Conservation (phyloP, 1,284 basidiomycete genomes). For the Ceratobasidium sp. region DNA sequence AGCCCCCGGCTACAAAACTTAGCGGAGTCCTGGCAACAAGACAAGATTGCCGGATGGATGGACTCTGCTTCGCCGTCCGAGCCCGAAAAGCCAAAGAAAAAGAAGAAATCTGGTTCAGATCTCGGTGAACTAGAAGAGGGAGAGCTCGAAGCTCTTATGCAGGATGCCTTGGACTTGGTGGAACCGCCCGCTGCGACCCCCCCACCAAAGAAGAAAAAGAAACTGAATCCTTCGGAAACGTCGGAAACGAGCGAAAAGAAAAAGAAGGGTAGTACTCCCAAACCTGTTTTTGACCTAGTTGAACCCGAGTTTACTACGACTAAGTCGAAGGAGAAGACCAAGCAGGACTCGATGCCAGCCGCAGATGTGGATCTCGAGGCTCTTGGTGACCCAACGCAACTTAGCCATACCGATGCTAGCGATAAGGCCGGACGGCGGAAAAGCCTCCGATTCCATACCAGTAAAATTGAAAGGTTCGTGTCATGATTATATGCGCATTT, state of each 20-base stretch:
- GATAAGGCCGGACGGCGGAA: constrained; percentile 82
- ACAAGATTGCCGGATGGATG: constrained; percentile 45
- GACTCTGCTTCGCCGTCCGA: background rate
- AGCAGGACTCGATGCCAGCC: constrained; percentile 46
- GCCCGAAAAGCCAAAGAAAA: constrained; percentile 47
- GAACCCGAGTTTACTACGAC: constrained; percentile 62
- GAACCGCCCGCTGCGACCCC: constrained; percentile 42
- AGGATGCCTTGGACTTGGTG: constrained; percentile 44
- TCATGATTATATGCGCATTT: background rate
- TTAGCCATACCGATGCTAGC: constrained; percentile 71
- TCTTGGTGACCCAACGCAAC: constrained; percentile 74
- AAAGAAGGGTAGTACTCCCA: constrained; percentile 44
- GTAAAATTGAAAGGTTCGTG: constrained; percentile 70
- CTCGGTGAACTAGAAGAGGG: constrained; percentile 46
- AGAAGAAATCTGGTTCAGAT: constrained; percentile 44
- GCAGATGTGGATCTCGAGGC: constrained; percentile 55
- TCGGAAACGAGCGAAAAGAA: constrained; percentile 49
- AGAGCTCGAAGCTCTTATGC: constrained; percentile 50
- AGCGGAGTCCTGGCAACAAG: constrained; percentile 56
- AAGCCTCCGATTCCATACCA: constrained; percentile 84
- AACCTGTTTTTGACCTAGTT: constrained; percentile 68
- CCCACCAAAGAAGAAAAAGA: constrained; percentile 47
- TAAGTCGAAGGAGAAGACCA: constrained; percentile 48
- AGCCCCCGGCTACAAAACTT: constrained; percentile 55
- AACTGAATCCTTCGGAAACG: constrained; percentile 43